Base-by-base conservation (phyloP, 768 basidiomycete species). In the Suillus subaureus region DNA sequence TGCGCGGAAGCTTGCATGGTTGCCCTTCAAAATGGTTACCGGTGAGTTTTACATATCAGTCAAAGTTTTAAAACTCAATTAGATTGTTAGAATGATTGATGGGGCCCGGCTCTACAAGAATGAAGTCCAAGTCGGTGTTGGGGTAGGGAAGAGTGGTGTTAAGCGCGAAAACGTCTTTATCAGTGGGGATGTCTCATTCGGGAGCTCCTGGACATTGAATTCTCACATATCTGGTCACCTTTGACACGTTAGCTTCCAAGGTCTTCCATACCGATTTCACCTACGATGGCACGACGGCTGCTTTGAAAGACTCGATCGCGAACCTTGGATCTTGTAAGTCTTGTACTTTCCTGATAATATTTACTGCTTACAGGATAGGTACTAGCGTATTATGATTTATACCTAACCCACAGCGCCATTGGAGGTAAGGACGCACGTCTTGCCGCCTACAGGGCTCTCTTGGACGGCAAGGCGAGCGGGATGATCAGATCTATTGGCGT, bases 401-500 rank as follows among this genome's bases (percentile, higher is more conserved):
- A 87, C 73, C 81, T 93, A 39, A 89, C 91, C 37, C 90, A 93
- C 70, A 86, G 87, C 66, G 85, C 91, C 0, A 70, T 80, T 12
- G 81, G 85, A 15, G 90, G 89, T 4, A 84, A 78, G 33, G 80
- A 84, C 63, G 79, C 79, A 23, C 86, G 90, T 23, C 77, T 92
- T 3, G 83, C 81, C 42, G 86, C 89, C 2, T 92, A 88, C 81
- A 86, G 81, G 64, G 89, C 88, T n/a, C 80, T 92, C 6, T 75
- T 86, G 13, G 85, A 87, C 49, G 83, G 83, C 28, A 83, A 84
- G 69, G 71, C 79, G 23, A 82, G 77, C 5, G 89, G 90, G 3
- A 87, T 88, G 71, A 82, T 91, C 57, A 81, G 83, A 61, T 80
- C 80, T 23, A 83, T 90, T 33, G 91, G 91, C 2, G 91, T 92